Percentiles rank a stretch among this genome's conserved stretches.
Conservation (phyloP, 2,329 filamentous ascomycete genomes). For the Colletotrichum sp. region DNA sequence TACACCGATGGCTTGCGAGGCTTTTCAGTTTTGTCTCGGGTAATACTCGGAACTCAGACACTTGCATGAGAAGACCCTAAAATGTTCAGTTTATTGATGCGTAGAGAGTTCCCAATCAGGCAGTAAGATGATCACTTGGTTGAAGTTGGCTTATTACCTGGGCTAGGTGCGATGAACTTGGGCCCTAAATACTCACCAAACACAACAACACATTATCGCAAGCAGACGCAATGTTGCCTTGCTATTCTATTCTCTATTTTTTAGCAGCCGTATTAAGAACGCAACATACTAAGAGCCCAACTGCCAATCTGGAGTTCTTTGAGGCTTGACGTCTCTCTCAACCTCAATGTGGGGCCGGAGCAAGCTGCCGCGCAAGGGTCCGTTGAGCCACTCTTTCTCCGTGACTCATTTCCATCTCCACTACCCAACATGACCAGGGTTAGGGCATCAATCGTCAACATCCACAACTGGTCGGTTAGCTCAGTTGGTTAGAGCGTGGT, state of each 20-base stretch:
- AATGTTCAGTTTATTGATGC: background rate
- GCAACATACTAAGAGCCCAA: background rate
- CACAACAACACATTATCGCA: background rate
- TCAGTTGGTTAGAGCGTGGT: constrained; percentile 23
- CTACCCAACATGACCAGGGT: background rate
- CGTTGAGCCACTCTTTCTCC: background rate
- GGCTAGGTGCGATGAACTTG: background rate
- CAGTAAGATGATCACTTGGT: background rate
- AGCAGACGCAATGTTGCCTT: background rate
- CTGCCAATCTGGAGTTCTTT: background rate
- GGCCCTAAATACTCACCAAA: fast-evolving
- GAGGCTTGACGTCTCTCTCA: background rate
- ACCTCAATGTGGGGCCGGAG: background rate
- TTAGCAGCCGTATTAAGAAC: background rate
- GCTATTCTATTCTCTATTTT: background rate
- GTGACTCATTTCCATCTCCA: background rate
- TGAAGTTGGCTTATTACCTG: background rate
- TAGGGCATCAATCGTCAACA: fast-evolving
- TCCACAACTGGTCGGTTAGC: constrained; percentile 11
- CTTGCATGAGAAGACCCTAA: background rate
- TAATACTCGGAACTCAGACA: background rate
- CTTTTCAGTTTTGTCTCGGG: background rate
- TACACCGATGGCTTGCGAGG: background rate
- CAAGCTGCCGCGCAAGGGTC: background rate
- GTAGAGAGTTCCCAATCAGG: background rate